Percentiles rank a stretch among this genome's conserved stretches.
These are phyloP conservation scores for Dryas drummondii DNA, from an alignment of 306 rosid species.

Conservation along the genomic window DNA sequence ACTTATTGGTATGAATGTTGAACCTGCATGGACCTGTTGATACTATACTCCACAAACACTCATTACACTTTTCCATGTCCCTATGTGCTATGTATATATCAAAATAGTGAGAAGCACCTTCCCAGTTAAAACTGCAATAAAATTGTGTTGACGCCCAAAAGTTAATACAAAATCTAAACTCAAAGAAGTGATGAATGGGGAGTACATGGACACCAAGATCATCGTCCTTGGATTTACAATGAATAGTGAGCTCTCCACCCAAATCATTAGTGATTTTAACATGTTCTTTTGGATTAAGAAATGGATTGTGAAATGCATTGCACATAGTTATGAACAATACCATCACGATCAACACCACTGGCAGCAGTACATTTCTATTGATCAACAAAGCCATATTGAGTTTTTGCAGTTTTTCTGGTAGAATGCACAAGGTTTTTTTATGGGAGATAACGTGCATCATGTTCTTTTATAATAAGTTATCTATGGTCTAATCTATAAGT, in stretches of 20 bases:
- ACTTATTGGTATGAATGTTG: background rate
- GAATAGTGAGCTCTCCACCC: background rate
- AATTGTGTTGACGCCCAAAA: background rate
- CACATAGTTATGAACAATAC: background rate
- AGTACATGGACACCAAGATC: background rate
- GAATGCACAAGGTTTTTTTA: too few relatives aligned
- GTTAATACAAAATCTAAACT: background rate
- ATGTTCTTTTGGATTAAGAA: too few relatives aligned
- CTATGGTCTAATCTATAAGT: too few relatives aligned
- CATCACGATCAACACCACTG: background rate
- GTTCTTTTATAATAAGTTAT: too few relatives aligned
- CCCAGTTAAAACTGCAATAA: background rate
- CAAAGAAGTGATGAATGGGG: too few relatives aligned
- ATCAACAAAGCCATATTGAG: too few relatives aligned
- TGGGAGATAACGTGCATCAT: too few relatives aligned
- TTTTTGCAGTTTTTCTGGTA: too few relatives aligned
- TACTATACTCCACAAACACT: background rate
- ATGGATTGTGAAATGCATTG: background rate
- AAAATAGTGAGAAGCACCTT: background rate
- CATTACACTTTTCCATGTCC: background rate
- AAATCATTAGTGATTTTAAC: background rate
- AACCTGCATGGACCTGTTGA: background rate
- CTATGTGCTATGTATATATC: background rate
- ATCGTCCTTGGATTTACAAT: conserved; percentile 18
- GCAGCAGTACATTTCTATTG: too few relatives aligned